Conservation (phyloP, 352 stramenopile species). For the Phytophthora citricola region DNA sequence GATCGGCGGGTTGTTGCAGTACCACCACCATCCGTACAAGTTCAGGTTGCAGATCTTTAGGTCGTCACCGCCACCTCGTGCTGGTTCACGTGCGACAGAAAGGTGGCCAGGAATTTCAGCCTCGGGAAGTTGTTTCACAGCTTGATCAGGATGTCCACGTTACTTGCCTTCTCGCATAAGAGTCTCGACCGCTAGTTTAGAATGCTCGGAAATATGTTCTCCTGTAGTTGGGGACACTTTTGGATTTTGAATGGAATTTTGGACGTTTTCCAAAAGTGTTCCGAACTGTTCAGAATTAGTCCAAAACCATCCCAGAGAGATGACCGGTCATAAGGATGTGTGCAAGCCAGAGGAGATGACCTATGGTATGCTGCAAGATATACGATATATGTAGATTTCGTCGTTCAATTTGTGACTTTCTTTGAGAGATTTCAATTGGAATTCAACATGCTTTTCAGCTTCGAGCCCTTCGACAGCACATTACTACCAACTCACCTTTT, state of each 20-base stretch:
- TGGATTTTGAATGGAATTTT: not conserved
- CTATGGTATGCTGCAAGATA: too few species aligned
- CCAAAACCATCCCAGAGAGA: not conserved
- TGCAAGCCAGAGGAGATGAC: too few species aligned
- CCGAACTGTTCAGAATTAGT: not conserved
- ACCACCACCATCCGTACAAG: slow-evolving; percentile 96
- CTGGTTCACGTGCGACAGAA: slow-evolving; percentile 93
- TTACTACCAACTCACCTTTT: too few species aligned
- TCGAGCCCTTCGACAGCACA: too few species aligned
- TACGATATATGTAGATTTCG: too few species aligned
- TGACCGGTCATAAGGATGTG: too few species aligned
- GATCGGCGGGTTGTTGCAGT: slow-evolving; percentile 96
- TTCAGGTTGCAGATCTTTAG: slow-evolving; percentile 96
- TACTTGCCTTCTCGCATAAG: slow-evolving; percentile 85
- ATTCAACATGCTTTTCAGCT: too few species aligned
- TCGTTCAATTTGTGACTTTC: too few species aligned
- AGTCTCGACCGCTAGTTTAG: not conserved
- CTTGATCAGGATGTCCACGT: slow-evolving; percentile 86
- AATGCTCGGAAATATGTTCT: not conserved
- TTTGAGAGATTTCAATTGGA: too few species aligned
- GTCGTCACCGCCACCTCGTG: slow-evolving; percentile 94
- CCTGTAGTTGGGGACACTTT: not conserved
- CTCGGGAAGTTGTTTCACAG: slow-evolving; percentile 90
- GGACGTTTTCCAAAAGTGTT: not conserved
- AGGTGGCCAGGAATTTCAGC: slow-evolving; percentile 95